Conservation (phyloP, 31 red algal genomes). For the Bonnemaisonia californica region DNA sequence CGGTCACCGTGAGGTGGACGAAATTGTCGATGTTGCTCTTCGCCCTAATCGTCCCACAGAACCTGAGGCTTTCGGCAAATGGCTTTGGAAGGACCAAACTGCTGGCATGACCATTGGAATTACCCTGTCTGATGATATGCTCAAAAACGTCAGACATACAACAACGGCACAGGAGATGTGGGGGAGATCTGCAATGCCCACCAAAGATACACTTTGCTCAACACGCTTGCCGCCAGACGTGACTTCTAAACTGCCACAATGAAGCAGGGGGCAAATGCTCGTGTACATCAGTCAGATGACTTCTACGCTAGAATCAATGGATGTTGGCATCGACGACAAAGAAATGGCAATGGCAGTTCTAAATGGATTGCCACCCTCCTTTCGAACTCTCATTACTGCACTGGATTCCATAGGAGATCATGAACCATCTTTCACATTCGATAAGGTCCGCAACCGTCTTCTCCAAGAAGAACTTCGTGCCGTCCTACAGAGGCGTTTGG, state of each 20-base stretch:
- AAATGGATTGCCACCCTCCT: not conserved
- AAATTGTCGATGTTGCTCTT: no score
- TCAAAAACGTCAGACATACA: constrained; percentile 18
- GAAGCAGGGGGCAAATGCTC: not conserved
- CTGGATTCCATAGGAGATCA: not conserved
- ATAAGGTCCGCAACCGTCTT: constrained; percentile 3
- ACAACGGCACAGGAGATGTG: constrained; percentile 24
- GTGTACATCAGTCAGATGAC: not conserved
- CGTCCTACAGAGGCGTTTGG: not conserved
- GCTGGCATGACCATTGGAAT: no score
- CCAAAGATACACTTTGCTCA: constrained; percentile 8
- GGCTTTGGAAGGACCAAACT: no score
- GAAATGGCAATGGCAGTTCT: constrained; percentile 29
- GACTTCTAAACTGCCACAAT: not conserved
- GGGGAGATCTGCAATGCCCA: constrained; percentile 5
- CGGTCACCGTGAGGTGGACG: no score
- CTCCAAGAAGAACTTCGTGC: not conserved
- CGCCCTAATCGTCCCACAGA: no score
- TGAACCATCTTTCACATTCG: not conserved
- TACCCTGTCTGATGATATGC: not conserved
- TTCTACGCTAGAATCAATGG: not conserved
- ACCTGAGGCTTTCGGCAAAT: no score
- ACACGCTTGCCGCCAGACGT: constrained; percentile 5
- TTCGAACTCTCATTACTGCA: constrained; percentile 21
- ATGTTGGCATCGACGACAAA: constrained; percentile 6